phyloP scores from a whole-genome alignment of 768 basidiomycete genomes.

The Clathrus columnatus region DNA sequence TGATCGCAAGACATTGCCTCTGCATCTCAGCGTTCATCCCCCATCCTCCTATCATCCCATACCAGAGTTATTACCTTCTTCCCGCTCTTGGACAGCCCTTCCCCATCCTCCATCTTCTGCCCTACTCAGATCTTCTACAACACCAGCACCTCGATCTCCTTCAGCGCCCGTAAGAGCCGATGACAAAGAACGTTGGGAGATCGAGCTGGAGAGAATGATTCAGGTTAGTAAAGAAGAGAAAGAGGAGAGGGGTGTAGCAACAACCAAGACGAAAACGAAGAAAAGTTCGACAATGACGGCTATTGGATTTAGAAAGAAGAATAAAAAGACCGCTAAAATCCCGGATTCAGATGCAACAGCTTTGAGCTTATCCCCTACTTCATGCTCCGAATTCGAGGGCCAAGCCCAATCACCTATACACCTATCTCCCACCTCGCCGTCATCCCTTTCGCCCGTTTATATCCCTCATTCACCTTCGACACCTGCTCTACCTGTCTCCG shows the following conservation, averaged over 20 bases:
- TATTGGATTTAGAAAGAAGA: background rate
- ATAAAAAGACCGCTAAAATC: background rate
- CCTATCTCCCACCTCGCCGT: background rate
- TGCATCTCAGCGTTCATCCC: no score
- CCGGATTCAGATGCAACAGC: background rate
- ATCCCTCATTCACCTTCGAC: background rate
- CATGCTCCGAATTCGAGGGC: background rate
- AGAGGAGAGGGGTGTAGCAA: background rate
- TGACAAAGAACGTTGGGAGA: background rate
- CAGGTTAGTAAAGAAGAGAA: background rate
- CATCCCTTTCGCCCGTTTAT: background rate
- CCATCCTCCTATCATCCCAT: no score
- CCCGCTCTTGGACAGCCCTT: background rate
- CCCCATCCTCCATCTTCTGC: background rate
- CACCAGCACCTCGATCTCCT: background rate
- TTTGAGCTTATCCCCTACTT: background rate
- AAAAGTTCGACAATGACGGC: background rate
- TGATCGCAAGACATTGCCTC: no score
- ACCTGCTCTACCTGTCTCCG: background rate
- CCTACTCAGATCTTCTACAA: background rate
- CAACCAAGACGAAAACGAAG: background rate
- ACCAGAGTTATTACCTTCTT: background rate
- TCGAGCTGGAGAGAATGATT: background rate
- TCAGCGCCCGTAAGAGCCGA: no score
- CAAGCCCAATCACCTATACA: background rate